Evolutionary conservation across 306 rosid genomes (phyloP).

Genomic region (Begonia peltatifolia): DNA sequence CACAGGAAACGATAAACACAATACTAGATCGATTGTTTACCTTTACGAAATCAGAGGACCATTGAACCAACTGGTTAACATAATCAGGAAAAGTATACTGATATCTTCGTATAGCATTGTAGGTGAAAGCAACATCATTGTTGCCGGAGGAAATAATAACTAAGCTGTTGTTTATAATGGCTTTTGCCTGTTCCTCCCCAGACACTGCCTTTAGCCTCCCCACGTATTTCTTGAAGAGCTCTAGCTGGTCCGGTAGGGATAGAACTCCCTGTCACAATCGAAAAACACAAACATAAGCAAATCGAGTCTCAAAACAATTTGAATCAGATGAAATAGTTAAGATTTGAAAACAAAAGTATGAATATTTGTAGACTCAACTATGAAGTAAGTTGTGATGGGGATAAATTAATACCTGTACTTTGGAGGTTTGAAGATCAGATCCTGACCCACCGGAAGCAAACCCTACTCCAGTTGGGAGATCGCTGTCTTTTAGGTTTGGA

Average conservation of each 20-base stretch:
- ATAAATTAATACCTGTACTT: conserved; percentile 18
- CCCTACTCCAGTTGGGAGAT: conserved; percentile 61
- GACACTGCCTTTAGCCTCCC: conserved; percentile 23
- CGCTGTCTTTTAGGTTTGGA: conserved; percentile 34
- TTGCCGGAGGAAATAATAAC: conserved; percentile 35
- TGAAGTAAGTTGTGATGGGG: too few relatives aligned
- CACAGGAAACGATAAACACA: not conserved
- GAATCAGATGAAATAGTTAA: too few relatives aligned
- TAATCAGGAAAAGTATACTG: conserved; percentile 34
- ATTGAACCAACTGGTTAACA: conserved; percentile 36
- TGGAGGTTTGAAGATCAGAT: conserved; percentile 62
- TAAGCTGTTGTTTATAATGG: conserved; percentile 39
- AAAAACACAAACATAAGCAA: conserved; percentile 4
- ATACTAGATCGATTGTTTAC: conserved; percentile 9
- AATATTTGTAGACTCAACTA: too few relatives aligned
- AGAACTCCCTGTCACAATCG: conserved; percentile 28
- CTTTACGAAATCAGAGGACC: conserved; percentile 37
- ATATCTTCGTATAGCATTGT: conserved; percentile 22
- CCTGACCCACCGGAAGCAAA: conserved; percentile 66
- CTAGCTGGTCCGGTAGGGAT: conserved; percentile 40
- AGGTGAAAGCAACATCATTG: conserved; percentile 60
- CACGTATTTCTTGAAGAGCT: conserved; percentile 36
- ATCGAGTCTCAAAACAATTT: not conserved
- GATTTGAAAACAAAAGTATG: too few relatives aligned
- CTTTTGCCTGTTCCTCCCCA: conserved; percentile 22